These are phyloP conservation scores for Astraeus odoratus DNA, from an alignment of 768 basidiomycete genomes.

Conservation along the genomic window DNA sequence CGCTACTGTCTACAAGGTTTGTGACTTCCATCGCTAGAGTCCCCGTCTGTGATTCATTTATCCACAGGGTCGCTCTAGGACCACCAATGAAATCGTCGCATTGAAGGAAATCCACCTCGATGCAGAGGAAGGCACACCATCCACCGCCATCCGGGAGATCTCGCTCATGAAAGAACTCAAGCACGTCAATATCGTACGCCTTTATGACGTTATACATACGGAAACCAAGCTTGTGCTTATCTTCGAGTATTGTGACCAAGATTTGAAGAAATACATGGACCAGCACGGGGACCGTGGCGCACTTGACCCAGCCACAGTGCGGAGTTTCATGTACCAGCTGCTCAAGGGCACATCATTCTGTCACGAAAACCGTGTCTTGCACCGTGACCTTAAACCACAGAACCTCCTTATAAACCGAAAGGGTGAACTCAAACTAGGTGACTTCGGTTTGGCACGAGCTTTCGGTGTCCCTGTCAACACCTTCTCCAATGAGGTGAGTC, in stretches of 20 bases:
- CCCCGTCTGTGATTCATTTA: slow-evolving; percentile 2
- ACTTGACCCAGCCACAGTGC: slow-evolving; percentile 78
- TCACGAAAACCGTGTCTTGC: slow-evolving; percentile 96
- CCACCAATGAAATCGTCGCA: slow-evolving; percentile 98
- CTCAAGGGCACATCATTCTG: slow-evolving; percentile 97
- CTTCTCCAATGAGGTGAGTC: slow-evolving; percentile 85
- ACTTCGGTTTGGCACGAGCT: slow-evolving; percentile 95
- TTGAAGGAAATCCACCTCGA: slow-evolving; percentile 99
- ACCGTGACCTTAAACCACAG: slow-evolving; percentile 97
- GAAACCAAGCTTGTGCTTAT: slow-evolving; percentile 97
- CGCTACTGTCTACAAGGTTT: slow-evolving; percentile 94
- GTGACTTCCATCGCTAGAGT: slow-evolving; percentile 4
- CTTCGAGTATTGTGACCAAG: slow-evolving; percentile 97
- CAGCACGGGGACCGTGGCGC: slow-evolving; percentile 94
- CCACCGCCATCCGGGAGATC: slow-evolving; percentile 98
- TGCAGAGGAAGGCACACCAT: slow-evolving; percentile 98
- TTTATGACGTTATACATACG: slow-evolving; percentile 98
- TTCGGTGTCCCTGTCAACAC: slow-evolving; percentile 99
- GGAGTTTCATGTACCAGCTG: slow-evolving; percentile 97
- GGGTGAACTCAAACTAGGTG: slow-evolving; percentile 94
- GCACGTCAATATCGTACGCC: slow-evolving; percentile 96
- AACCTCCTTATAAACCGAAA: slow-evolving; percentile 96
- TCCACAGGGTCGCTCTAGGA: slow-evolving; percentile 80
- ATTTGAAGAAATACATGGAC: slow-evolving; percentile 99
- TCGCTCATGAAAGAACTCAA: slow-evolving; percentile 99